Evolutionary conservation across 306 rosid genomes (phyloP), one percentile per base, ranked within the genome.

Genomic region (Vigna reflexopilosa): DNA sequence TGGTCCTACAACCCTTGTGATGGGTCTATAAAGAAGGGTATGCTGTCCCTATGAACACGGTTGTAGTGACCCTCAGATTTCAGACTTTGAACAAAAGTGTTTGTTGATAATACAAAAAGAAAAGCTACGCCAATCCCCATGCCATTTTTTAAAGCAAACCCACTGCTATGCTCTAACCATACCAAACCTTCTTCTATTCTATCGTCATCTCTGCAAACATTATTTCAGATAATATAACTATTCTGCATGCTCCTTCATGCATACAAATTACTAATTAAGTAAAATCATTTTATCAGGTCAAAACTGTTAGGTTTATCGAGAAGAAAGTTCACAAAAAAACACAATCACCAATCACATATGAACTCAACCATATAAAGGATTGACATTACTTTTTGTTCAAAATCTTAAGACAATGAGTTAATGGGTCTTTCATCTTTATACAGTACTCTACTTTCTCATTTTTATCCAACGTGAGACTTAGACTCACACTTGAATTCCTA

Each of bases 11-110:
- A 67, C 72, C 36, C 54, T 65, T 65, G 50, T 28, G 70, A 65
- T 65, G 70, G 50, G 50, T 65, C 70, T 67, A 67, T 67, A 67
- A 67, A 67, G 72, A 67, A 66, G 50, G 72, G 72, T 62, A 62
- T 6, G 47, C 22, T 67, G 72, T 44, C 72, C 72, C 72, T 67
- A 67, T 67, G 72, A 67, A 67, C 72, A 67, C 72, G 54, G 54
- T 67, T 67, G 52, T 67, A 44, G 72, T 40, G 72, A 66, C 70
- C 68, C 50, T 65, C 12, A 42, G 17, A 40, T 67, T 42, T 67
- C 72, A 67, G 54, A 42, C 72, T 67, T 67, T 67, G 19, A 67
- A 67, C 36, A 67, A 67, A 67, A 67, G 72, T 58, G 64, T 45
- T 45, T 67, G 50, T 44, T 67, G 72, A 67, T 67, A 67, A 42